Evolutionary conservation across 352 stramenopile genomes (phyloP).

Genomic region (Phytophthora brassicae): DNA sequence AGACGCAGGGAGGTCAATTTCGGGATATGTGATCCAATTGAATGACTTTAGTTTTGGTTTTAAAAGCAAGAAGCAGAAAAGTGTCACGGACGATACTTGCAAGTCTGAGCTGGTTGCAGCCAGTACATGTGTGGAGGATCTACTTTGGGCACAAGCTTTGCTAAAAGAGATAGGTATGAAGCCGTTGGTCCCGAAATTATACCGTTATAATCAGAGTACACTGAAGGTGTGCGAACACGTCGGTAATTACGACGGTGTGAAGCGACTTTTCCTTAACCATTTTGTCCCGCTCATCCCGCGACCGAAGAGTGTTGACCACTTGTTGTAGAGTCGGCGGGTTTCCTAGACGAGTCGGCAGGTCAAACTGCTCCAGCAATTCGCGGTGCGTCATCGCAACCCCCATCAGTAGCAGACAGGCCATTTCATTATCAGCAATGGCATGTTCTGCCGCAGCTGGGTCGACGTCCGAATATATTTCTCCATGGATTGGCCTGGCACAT

Average conservation of each 20-base stretch:
- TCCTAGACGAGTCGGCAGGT: not conserved
- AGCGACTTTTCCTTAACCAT: too few species aligned
- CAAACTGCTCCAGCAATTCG: slow-evolving; percentile 2
- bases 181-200: too few species aligned
- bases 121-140: not conserved
- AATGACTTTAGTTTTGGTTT: slow-evolving; percentile 6
- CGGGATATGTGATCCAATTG: slow-evolving; percentile 1
- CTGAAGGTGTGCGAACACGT: slow-evolving; percentile 2
- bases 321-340: slow-evolving; percentile 1
- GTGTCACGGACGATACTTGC: slow-evolving; percentile 3
- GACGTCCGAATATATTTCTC: not conserved
- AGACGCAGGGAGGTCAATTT: not conserved
- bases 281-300: not conserved
- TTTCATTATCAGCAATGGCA: not conserved
- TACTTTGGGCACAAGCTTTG: not conserved
- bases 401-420: slow-evolving; percentile 1
- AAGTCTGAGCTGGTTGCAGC: slow-evolving; percentile 10
- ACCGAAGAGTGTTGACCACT: not conserved
- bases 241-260: slow-evolving; percentile 5
- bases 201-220: not conserved
- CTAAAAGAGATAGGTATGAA: too few species aligned
- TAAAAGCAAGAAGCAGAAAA: slow-evolving; percentile 7
- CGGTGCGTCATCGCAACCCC: not conserved
- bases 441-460: not conserved
- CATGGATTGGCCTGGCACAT: not conserved